Evolutionary conservation across 1,284 basidiomycete species (phyloP), one percentile per base, ranked within the genome.

Genomic region (Bondarzewia mesenterica): DNA sequence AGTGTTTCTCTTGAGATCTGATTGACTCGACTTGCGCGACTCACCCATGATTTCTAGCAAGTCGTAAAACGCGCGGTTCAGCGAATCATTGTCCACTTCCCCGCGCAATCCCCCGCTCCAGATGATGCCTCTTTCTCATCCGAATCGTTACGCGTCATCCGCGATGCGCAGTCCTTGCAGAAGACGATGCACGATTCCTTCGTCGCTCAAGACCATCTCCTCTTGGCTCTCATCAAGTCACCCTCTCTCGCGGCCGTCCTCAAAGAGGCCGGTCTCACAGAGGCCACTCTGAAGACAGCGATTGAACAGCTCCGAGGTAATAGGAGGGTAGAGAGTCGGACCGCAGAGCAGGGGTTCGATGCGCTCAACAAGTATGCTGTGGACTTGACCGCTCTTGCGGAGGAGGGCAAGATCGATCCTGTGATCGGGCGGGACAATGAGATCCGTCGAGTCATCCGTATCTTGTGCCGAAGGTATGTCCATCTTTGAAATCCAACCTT

Each of bases 141-240:
- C 4, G 70, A 78, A 5, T 64, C 80, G 10, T 61, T 79, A 54
- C 85, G 86, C 59, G 79, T 93, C 40, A 66, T 96, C 22, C 79
- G 83, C 18, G 87, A 90, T 55, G 91, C 93, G 0, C 85, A 91
- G 53, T 75, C 72, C 16, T 69, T 90, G 7, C 87, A 89, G 61
- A 92, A 92, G 66, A 87, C 82, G 7, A 89, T 89, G 86, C 88
- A 92, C 63, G 95, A 97, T 65, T 83, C 87, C 5, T 97, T 87
- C 66, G 88, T 98, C 52, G 93, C 94, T 0, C 88, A 96, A 63
- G 94, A 98, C 57, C 74, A 82, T 60, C 63, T 89, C 16, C 61
- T 83, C 25, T 69, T 85, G 41, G 91, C 89, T 1, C 75, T 93
- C 43, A 61, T 90, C 53, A 83, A 89, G 55, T 89, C 93, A 54